Base-by-base conservation (phyloP, 495 filamentous ascomycete genomes). In the Penicillium egyptiacum region DNA sequence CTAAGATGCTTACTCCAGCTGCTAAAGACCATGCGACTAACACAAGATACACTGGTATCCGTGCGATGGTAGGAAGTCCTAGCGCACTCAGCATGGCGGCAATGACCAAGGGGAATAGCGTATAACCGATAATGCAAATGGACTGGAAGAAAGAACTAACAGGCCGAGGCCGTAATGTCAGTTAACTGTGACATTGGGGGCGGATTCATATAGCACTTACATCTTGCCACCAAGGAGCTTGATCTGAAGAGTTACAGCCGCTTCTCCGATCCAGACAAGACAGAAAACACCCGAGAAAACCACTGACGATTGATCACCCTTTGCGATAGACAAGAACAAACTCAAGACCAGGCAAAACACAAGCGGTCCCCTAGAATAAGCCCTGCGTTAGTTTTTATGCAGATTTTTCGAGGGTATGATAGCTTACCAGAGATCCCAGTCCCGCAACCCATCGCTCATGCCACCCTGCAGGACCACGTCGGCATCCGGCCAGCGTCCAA, bases 241-340 rank as follows among this genome's bases (percentile, higher is more conserved):
- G 68, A 99, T 97, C 83, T 99, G 94, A 68, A 93, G 76, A n/a
- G 94, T 99, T 56, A 99, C 92, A 16, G 97, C 89, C 2, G 93
- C 92, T 79, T 97, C 91, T 8, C 92, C 94, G 51, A 98, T 84
- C 94, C 94, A 99, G 37, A 99, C 89, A 66, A 94, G 87, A 23
- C 90, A 88, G 77, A 99, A 99, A 19, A 98, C 91, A 10, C 94
- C 95, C 23, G 89, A 92, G 73, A 98, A 99, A 44, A 98, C 93
- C 54, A 88, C 70, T 23, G 87, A 88, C 70, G 88, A 88, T 77
- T 98, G 93, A 39, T 88, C 81, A 4, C 81, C 78, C 60, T 85
- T 78, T 2, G 89, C 89, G 54, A 93, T 78, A 55, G 91, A 94
- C 59, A 99, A 74, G 60, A 98, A 83, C 70, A 93, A 82, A 49